phyloP scores from a whole-genome alignment of 768 basidiomycete genomes.

The Russula compacta region DNA sequence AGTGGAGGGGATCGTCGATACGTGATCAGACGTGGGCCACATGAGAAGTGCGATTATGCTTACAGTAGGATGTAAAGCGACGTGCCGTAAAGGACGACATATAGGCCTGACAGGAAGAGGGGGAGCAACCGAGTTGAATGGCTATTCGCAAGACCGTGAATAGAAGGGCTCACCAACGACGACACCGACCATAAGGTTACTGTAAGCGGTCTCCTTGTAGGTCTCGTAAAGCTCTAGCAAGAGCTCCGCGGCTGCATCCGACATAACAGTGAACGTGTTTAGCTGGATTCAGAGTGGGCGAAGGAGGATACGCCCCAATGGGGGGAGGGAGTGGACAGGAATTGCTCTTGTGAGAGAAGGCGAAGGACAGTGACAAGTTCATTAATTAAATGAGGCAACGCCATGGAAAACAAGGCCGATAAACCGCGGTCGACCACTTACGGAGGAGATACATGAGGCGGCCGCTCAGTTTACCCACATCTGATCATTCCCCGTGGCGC shows the following conservation, averaged over 20 bases:
- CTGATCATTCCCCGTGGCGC: not conserved
- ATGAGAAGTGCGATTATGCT: not conserved
- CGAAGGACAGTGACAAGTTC: not conserved
- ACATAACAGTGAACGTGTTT: not conserved
- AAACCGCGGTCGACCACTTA: not conserved
- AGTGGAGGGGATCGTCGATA: not conserved
- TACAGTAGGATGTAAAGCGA: constrained; percentile 14
- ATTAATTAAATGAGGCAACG: no score
- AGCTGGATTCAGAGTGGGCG: not conserved
- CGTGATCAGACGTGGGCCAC: not conserved
- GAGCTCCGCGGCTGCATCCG: not conserved
- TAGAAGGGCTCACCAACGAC: constrained; percentile 6
- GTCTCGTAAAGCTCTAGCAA: not conserved
- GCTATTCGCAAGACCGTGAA: not conserved
- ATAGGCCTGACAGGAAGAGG: not conserved
- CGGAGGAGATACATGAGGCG: not conserved
- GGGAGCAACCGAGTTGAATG: not conserved
- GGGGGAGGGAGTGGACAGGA: not conserved
- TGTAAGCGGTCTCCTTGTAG: not conserved
- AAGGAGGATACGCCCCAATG: not conserved
- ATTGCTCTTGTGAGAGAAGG: not conserved
- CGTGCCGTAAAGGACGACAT: constrained; percentile 3
- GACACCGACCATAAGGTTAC: constrained; percentile 5
- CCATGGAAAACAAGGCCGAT: not conserved
- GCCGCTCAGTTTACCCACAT: not conserved